Evolutionary conservation across 2,329 filamentous ascomycete genomes (phyloP), one percentile per base, ranked within the genome.

Genomic region (Sphaerulina musiva): DNA sequence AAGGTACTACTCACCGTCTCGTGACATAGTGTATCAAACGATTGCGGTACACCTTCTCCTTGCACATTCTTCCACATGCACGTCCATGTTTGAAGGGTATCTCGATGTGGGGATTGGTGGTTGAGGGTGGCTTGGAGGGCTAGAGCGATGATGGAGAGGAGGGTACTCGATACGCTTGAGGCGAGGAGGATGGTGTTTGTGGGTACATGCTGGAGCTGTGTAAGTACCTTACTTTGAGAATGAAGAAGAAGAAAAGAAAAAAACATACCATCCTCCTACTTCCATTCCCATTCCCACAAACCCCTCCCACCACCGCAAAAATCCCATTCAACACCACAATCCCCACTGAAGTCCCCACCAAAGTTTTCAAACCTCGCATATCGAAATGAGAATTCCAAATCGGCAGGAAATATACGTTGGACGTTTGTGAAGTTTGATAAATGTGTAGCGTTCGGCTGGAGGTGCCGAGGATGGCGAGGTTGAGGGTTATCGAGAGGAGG

Each of bases 301-400:
- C 14, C 14, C 1, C 14, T 17, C 14, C 14, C 26, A 71, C 69
- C 32, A 68, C 63, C 5, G 70, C 68, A 2, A 74, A 54, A 1
- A 67, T 20, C 8, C 26, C 54, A 10, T 72, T 74, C n/a, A 76
- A 59, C 0, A 74, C 57, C 1, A 75, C 43, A 1, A 74, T 67
- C 1, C 70, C 66, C 0, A 67, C 66, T 4, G 62, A 64, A 2
- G 72, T 70, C 1, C 70, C 74, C 34, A 76, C 66, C 11, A 75
- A 56, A 0, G 67, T 68, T 34, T 72, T 70, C 3, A 76, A 72
- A 12, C 74, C 74, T 14, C 69, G 64, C 1, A 69, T 69, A 41
- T 77, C 70, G 59, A 77, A 77, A 61, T 77, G 75, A 8, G 71
- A 68, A 0, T 70, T 71, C 75, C 75, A 78, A 41, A 77, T 59